phyloP scores from a whole-genome alignment of 345 rosid genomes.

The Linum usitatissimum region DNA sequence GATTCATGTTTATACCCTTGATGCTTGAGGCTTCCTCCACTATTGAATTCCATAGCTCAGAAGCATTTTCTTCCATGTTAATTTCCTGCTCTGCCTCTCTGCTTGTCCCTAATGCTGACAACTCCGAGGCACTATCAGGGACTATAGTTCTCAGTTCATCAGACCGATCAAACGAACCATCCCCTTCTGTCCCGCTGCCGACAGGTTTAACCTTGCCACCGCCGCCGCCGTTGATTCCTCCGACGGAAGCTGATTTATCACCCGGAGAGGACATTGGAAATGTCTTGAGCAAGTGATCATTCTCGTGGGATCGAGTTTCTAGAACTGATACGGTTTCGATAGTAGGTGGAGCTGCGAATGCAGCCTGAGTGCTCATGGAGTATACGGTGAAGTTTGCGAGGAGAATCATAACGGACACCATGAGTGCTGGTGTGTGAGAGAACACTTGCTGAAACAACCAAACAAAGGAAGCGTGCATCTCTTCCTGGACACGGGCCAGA shows the following conservation, averaged over 20 bases:
- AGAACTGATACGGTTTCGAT: slow-evolving; percentile 20
- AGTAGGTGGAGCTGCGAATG: slow-evolving; percentile 30
- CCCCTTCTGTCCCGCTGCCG: slow-evolving; percentile 63
- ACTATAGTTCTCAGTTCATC: slow-evolving; percentile 36
- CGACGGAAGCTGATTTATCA: slow-evolving; percentile 33
- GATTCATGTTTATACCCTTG: slow-evolving; percentile 42
- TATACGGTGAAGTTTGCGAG: slow-evolving; percentile 77
- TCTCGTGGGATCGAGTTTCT: slow-evolving; percentile 19
- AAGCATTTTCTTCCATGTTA: slow-evolving; percentile 34
- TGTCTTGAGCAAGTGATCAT: slow-evolving; percentile 22
- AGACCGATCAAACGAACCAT: slow-evolving; percentile 36
- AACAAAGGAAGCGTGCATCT: slow-evolving; percentile 79
- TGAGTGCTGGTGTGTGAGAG: slow-evolving; percentile 80
- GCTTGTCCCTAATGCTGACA: slow-evolving; percentile 42
- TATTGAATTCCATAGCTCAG: slow-evolving; percentile 53
- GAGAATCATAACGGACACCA: slow-evolving; percentile 86
- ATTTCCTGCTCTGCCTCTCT: slow-evolving; percentile 39
- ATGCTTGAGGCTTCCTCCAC: slow-evolving; percentile 60
- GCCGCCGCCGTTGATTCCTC: slow-evolving; percentile 39
- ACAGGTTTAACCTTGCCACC: slow-evolving; percentile 40
- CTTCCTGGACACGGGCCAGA: slow-evolving; percentile 54
- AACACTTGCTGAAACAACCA: slow-evolving; percentile 92
- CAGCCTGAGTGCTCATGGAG: slow-evolving; percentile 47
- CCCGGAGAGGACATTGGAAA: slow-evolving; percentile 34
- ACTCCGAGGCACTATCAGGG: slow-evolving; percentile 48